phyloP scores from a whole-genome alignment of 495 filamentous ascomycete species.

The Aspergillus heteromorphus region DNA sequence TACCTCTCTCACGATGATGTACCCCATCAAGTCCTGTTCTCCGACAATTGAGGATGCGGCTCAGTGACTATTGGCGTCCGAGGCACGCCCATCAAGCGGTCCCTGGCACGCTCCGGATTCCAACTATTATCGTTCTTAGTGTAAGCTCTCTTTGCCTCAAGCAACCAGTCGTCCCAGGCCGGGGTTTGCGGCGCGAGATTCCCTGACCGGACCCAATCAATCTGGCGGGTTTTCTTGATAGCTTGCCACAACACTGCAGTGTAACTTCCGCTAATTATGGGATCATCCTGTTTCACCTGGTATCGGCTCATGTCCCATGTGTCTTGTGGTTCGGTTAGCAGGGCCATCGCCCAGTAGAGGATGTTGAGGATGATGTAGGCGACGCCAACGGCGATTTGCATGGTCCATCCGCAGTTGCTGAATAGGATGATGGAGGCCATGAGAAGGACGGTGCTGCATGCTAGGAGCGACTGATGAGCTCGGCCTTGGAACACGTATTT shows the following conservation, averaged over 20 bases:
- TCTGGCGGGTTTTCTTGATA: conserved; percentile 45
- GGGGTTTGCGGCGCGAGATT: conserved; percentile 44
- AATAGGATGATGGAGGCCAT: conserved; percentile 58
- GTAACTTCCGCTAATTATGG: conserved; percentile 39
- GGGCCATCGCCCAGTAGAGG: conserved; percentile 46
- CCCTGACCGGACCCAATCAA: conserved; percentile 43
- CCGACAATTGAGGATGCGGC: background rate
- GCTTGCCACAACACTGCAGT: conserved; percentile 54
- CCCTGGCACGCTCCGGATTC: background rate
- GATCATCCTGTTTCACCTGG: conserved; percentile 7
- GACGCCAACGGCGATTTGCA: conserved; percentile 52
- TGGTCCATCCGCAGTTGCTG: conserved; percentile 55
- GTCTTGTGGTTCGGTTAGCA: conserved; percentile 6
- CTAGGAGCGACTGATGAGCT: conserved; percentile 48
- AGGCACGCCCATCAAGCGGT: background rate
- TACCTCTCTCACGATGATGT: too few relatives aligned
- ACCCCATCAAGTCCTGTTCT: background rate
- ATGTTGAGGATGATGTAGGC: conserved; percentile 57
- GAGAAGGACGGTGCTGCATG: conserved; percentile 51
- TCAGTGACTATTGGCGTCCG: background rate
- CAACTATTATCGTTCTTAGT: background rate
- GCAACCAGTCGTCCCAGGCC: conserved; percentile 49
- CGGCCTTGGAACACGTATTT: conserved; percentile 38
- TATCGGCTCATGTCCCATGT: conserved; percentile 23
- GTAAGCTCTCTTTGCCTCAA: conserved; percentile 27